Conservation (phyloP, 2,329 filamentous ascomycete genomes). For the Fusarium protoensiforme region DNA sequence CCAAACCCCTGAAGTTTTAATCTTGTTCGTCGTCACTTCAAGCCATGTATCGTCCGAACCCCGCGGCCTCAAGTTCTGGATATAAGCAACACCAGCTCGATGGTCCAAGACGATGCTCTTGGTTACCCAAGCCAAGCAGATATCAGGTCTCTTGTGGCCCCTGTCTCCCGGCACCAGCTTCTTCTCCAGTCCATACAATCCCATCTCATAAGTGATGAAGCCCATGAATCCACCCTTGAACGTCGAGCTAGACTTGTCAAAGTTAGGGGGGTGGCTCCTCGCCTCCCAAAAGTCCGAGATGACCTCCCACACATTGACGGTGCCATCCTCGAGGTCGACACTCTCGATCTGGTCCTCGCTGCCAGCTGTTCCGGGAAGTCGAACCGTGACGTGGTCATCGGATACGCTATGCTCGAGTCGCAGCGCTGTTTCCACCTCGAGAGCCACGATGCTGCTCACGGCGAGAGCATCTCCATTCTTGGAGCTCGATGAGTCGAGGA, state of each 20-base stretch:
- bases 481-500: slow-evolving; percentile 71
- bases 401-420: slow-evolving; percentile 68
- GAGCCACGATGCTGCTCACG: slow-evolving; percentile 78
- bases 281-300: slow-evolving; percentile 57
- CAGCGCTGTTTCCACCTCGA: slow-evolving; percentile 67
- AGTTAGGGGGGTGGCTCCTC: slow-evolving; percentile 40
- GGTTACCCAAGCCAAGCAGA: slow-evolving; percentile 81
- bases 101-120: slow-evolving; percentile 84
- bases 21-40: slow-evolving; percentile 40
- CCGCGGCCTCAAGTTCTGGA: slow-evolving; percentile 63
- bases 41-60: slow-evolving; percentile 47
- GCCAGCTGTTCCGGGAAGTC: slow-evolving; percentile 31
- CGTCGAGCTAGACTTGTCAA: slow-evolving; percentile 49
- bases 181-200: slow-evolving; percentile 59
- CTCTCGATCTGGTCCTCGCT: slow-evolving; percentile 13
- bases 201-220: slow-evolving; percentile 86
- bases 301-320: slow-evolving; percentile 61
- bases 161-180: slow-evolving; percentile 41
- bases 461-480: slow-evolving; percentile 55
- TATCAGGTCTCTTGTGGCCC: slow-evolving; percentile 68
- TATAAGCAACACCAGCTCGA: slow-evolving; percentile 65
- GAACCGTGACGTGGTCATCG: slow-evolving; percentile 50
- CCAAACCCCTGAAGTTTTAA: slow-evolving; percentile 51
- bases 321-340: slow-evolving; percentile 39
- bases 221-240: slow-evolving; percentile 90